Evolutionary conservation across 768 basidiomycete genomes (phyloP).

Genomic region (Podaxis sp.): DNA sequence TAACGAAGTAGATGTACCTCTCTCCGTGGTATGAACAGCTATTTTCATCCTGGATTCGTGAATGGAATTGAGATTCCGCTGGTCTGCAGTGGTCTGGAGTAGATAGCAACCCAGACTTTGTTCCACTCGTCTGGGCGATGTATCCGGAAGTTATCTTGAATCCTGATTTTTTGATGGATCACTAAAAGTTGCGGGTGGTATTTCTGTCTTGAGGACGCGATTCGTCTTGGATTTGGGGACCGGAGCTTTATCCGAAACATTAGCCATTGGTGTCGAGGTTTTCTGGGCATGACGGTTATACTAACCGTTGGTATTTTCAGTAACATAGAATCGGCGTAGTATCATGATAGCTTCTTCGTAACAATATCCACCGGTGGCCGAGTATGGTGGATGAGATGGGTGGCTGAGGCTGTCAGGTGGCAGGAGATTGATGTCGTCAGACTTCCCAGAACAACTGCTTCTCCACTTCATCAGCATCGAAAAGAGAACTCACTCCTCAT

Average conservation of each 20-base stretch:
- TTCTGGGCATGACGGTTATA: constrained; percentile 11
- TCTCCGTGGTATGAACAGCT: not conserved
- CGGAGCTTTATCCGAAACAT: constrained; percentile 58
- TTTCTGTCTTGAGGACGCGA: constrained; percentile 82
- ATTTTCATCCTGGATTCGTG: not conserved
- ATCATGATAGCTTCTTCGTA: constrained; percentile 87
- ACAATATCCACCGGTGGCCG: constrained; percentile 71
- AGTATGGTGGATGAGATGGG: constrained; percentile 72
- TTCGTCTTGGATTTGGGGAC: constrained; percentile 85
- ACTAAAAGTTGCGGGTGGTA: constrained; percentile 33
- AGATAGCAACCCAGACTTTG: not conserved
- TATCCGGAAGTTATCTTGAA: constrained; percentile 2
- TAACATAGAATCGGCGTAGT: constrained; percentile 85
- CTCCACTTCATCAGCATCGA: not conserved
- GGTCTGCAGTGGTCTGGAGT: not conserved
- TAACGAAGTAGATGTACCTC: not conserved
- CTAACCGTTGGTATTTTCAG: constrained; percentile 87
- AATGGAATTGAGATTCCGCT: not conserved
- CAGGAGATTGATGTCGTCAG: not conserved
- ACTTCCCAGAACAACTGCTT: not conserved
- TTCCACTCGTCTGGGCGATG: not conserved
- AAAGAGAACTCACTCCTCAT: constrained; percentile 52
- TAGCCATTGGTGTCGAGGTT: not conserved
- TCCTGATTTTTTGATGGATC: not conserved
- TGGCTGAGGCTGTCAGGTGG: constrained; percentile 54